These are phyloP conservation scores for Chenopodium suecicum DNA, from an alignment of 148 eudicot genomes.

Conservation along the genomic window DNA sequence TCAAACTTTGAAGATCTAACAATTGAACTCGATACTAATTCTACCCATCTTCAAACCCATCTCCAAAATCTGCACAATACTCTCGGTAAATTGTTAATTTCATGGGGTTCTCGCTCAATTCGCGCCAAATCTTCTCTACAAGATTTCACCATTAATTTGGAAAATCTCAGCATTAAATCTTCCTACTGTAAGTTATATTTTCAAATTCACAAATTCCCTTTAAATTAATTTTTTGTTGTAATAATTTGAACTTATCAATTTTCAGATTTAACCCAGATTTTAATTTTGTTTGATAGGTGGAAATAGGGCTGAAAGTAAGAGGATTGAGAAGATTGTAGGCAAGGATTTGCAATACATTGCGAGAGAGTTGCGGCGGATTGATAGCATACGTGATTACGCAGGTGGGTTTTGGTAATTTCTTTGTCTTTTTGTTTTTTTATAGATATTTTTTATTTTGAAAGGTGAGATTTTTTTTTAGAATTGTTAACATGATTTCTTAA, in stretches of 20 bases:
- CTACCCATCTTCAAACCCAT: conserved; percentile 34
- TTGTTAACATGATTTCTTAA: background rate
- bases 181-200: conserved; percentile 29
- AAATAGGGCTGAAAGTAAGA: conserved; percentile 18
- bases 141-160: conserved; percentile 33
- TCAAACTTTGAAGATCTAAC: conserved; percentile 21
- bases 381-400: conserved; percentile 39
- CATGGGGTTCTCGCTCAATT: conserved; percentile 39
- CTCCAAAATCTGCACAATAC: conserved; percentile 34
- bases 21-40: conserved; percentile 24
- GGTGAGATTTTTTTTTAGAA: background rate
- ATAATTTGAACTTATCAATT: background rate
- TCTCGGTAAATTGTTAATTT: conserved; percentile 32
- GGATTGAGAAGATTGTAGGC: conserved; percentile 33
- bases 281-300: conserved; percentile 29
- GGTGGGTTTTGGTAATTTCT: conserved; percentile 27
- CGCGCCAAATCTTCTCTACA: conserved; percentile 38
- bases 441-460: background rate
- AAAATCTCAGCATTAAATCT: conserved; percentile 32
- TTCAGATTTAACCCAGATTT: background rate
- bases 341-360: conserved; percentile 37
- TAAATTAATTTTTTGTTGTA: background rate
- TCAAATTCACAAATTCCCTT: background rate
- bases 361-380: conserved; percentile 38
- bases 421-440: background rate